Evolutionary conservation across 441 rosid genomes (phyloP), one percentile per base, ranked within the genome.

Genomic region (Eugenia klotzschiana): DNA sequence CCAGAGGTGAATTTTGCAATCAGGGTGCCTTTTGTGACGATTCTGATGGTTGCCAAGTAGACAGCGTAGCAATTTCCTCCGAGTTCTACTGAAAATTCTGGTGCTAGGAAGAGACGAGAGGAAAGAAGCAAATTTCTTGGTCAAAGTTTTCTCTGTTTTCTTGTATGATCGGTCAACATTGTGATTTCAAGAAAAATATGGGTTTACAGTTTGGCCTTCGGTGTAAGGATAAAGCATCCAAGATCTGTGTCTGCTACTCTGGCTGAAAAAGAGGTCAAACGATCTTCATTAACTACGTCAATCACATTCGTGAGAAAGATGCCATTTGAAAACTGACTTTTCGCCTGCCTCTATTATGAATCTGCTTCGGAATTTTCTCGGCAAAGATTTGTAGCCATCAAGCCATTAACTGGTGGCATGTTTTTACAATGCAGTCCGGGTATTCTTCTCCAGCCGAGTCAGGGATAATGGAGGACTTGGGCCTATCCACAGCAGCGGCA

Each of bases 401-500:
- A 20, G 77, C 25, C 15, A 33, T 33, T 11, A 33, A 33, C 25
- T 0, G 46, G 25, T 3, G 46, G 46, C 46, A 33, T 9, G 56
- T 64, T 64, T 64, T 33, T 33, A 5, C 77, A 9, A 33, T 29
- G 82, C 88, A 92, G 94, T 82, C 87, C 10, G 90, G 90, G n/a
- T 95, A 91, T 84, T 92, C 98, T 80, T 92, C 98, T 2, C 95
- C 94, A 13, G 93, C 89, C 14, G 91, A 93, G 81, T 89, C 91
- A 55, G 91, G 90, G 57, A 94, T 94, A 83, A 87, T 86, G 86
- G 87, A 88, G 84, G 97, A 93, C 55, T 40, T 91, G 40, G 88
- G 88, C 79, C 92, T 94, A 49, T 89, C 94, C 60, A 23, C 89
- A 29, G 88, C 93, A 13, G 88, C 72, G 43, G 95, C 92, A 81